Base-by-base conservation (phyloP, 306 rosid species). In the Prunus dulcis region DNA sequence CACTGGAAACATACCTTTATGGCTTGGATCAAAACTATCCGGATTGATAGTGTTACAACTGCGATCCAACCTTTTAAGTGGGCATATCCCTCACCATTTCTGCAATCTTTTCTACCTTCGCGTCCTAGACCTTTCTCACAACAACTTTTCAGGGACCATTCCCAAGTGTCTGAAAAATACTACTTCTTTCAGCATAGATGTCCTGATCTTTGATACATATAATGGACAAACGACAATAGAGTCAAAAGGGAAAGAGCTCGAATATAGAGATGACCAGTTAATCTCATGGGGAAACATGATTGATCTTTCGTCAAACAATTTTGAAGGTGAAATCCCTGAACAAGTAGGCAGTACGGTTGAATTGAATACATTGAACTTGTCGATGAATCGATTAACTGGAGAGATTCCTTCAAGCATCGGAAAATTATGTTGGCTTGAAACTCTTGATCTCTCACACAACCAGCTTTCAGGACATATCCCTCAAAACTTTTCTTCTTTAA, bases 401-500 rank as follows among this genome's bases (percentile, higher is more conserved):
- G 3, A 3, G 0, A 72, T 72, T 8, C 65, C 76, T 2, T n/a
- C 61, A 0, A 49, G 30, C 1, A 74, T 74, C 2, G 71, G 78
- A 49, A 62, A 74, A 13, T 11, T 74, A 3, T 2, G 0, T 0
- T 12, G 2, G 32, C 28, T 74, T 2, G 77, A 74, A 49, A 62
- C 15, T 12, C 51, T 74, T 28, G 70, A 74, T 20, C 70, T 74
- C 61, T 74, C 78, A 3, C 43, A 6, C 9, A 74, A 74, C 71
- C 2, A 63, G 0, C 61, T 74, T 9, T 62, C 62, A 0, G 78
- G 78, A 18, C 2, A 8, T 0, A 64, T 75, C 20, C 78, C 78
- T 2, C 70, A 28, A 12, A 63, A 38, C 0, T 2, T 75, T 0
- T 19, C 71, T n/a, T 49, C 61, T 50, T 3, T 75, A 0, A 64